Evolutionary conservation across 2,329 filamentous ascomycete genomes (phyloP).

Genomic region (Onygena corvina): DNA sequence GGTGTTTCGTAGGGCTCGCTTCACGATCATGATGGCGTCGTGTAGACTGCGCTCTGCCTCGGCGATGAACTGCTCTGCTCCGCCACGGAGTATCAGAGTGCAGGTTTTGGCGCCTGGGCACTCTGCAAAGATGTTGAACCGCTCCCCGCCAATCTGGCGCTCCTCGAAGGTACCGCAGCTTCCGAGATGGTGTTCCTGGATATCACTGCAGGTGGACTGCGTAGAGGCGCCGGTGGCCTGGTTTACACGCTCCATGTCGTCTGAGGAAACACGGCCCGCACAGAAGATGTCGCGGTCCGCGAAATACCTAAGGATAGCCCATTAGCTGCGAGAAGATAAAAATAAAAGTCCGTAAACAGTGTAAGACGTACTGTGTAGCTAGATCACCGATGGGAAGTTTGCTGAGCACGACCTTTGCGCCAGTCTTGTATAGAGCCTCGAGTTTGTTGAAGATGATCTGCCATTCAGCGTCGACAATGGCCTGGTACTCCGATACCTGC

Average conservation of each 20-base stretch:
- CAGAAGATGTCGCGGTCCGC: conserved; percentile 98
- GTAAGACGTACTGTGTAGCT: conserved; percentile 60
- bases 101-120: conserved; percentile 94
- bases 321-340: too few species aligned
- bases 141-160: conserved; percentile 90
- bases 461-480: conserved; percentile 98
- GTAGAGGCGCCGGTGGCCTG: conserved; percentile 85
- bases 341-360: not conserved
- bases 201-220: conserved; percentile 95
- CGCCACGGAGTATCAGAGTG: conserved; percentile 86
- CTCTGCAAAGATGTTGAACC: conserved; percentile 97
- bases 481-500: conserved; percentile 97
- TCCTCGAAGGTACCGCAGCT: conserved; percentile 87
- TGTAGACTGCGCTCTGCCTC: conserved; percentile 96
- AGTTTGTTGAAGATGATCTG: conserved; percentile 99
- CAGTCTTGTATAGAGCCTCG: conserved; percentile 83
- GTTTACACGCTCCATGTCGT: conserved; percentile 92
- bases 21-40: conserved; percentile 99
- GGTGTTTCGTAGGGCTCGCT: conserved; percentile 90
- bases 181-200: conserved; percentile 75
- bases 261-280: conserved; percentile 77
- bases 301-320: conserved; percentile 50
- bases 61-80: conserved; percentile 97
- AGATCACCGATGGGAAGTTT: conserved; percentile 96
- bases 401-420: conserved; percentile 92